phyloP scores from a whole-genome alignment of 805 yeast genomes.

The Candida silvicultrix region DNA sequence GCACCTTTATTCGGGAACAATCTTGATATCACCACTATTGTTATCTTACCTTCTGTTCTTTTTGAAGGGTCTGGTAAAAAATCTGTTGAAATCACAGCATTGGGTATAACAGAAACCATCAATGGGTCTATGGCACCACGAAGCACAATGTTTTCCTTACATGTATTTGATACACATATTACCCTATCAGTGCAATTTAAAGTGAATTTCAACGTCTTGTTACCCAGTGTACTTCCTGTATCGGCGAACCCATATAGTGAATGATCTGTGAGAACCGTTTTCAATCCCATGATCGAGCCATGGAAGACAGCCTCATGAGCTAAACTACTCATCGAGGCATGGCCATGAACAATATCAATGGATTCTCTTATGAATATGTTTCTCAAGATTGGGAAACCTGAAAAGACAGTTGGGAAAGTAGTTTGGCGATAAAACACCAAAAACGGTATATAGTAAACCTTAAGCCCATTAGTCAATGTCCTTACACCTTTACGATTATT shows the following conservation, averaged over 20 bases:
- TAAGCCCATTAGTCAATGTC: constrained; percentile 80
- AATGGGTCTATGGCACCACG: constrained; percentile 79
- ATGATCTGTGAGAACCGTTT: constrained; percentile 92
- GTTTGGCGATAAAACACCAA: constrained; percentile 76
- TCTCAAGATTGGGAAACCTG: constrained; percentile 78
- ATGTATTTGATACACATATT: constrained; percentile 94
- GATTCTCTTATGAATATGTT: constrained; percentile 80
- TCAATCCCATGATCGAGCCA: constrained; percentile 86
- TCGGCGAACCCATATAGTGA: constrained; percentile 92
- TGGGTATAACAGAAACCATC: constrained; percentile 85
- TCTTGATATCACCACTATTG: constrained; percentile 87
- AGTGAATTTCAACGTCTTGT: constrained; percentile 78
- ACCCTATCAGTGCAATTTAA: constrained; percentile 84
- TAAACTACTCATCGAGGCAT: constrained; percentile 80
- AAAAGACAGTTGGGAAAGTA: constrained; percentile 84
- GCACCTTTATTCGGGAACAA: constrained; percentile 96
- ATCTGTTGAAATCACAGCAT: constrained; percentile 85
- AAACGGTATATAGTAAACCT: constrained; percentile 87
- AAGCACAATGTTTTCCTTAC: constrained; percentile 91
- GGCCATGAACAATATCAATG: constrained; percentile 91
- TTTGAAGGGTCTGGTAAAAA: constrained; percentile 46
- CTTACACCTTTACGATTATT: constrained; percentile 79
- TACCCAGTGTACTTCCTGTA: constrained; percentile 75
- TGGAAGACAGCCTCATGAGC: constrained; percentile 92
- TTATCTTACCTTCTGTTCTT: constrained; percentile 40